A percentile compares a stretch with the other conserved stretches of the same genome.
phyloP scores from a whole-genome alignment of 768 basidiomycete genomes.

The Trametes punicea region DNA sequence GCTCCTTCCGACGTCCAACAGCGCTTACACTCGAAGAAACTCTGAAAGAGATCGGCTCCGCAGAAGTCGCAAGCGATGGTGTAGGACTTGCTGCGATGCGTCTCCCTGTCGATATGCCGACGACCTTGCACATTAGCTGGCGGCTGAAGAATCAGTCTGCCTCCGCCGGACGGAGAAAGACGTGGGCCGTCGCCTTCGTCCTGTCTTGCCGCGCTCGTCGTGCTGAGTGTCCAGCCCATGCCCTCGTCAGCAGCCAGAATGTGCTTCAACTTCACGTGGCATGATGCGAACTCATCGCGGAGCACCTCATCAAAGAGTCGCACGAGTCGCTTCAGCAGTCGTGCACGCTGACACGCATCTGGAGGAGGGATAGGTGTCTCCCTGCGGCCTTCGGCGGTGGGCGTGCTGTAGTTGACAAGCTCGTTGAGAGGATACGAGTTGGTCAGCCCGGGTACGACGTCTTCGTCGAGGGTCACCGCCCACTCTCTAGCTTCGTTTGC shows the following conservation, averaged over 20 bases:
- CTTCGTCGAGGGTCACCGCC: not conserved
- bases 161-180: not conserved
- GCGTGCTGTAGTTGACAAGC: not conserved
- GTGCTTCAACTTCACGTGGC: constrained; percentile 18
- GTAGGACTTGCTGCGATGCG: constrained; percentile 12
- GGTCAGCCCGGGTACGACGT: not conserved
- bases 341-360: constrained; percentile 18
- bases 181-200: not conserved
- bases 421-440: not conserved
- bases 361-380: not conserved
- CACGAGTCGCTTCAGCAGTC: constrained; percentile 21
- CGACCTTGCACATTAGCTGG: not conserved
- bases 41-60: constrained; percentile 76
- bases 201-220: not conserved
- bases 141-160: not conserved
- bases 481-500: not conserved
- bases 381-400: not conserved
- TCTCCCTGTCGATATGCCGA: constrained; percentile 14
- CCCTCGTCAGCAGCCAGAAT: constrained; percentile 3
- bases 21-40: constrained; percentile 66
- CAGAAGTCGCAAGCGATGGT: constrained; percentile 71
- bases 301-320: constrained; percentile 26
- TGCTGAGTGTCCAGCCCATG: not conserved
- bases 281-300: constrained; percentile 22
- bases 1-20: constrained; percentile 32